Conservation (phyloP, 352 stramenopile species). For the Pythium dissimile region DNA sequence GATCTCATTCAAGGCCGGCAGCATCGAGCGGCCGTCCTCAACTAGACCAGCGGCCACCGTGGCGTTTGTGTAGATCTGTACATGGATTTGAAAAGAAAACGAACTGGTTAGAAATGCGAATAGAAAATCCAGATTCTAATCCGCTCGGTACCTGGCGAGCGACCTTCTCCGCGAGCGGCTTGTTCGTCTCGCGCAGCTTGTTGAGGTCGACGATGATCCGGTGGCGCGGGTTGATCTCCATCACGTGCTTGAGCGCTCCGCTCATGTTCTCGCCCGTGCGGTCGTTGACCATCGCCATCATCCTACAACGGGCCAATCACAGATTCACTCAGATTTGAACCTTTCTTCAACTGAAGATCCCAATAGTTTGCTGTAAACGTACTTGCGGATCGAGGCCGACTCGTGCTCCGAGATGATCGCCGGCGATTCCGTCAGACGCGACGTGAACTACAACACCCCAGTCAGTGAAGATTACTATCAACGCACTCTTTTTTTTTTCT, state of each 20-base stretch:
- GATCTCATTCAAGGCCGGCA: conserved; percentile 96
- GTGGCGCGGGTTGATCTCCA: conserved; percentile 99
- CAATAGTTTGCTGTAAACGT: too few relatives aligned
- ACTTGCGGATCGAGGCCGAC: conserved; percentile 94
- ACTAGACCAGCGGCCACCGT: conserved; percentile 97
- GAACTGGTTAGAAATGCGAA: conserved; percentile 10
- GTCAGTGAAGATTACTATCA: too few relatives aligned
- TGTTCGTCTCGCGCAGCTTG: conserved; percentile 78
- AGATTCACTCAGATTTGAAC: background rate
- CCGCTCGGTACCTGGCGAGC: conserved; percentile 53
- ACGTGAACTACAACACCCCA: conserved; percentile 74
- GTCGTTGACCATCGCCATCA: conserved; percentile 98
- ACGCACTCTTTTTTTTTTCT: background rate
- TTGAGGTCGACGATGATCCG: conserved; percentile 95
- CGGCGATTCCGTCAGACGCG: conserved; percentile 94
- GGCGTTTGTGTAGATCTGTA: conserved; percentile 97
- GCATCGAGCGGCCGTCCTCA: conserved; percentile 96
- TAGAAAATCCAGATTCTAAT: too few relatives aligned
- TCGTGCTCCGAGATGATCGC: conserved; percentile 99
- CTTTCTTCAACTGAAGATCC: background rate
- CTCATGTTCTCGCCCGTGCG: conserved; percentile 47
- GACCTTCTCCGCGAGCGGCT: conserved; percentile 81
- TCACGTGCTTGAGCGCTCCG: conserved; percentile 89
- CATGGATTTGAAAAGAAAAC: background rate
- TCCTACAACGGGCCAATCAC: conserved; percentile 40